Percentiles rank a stretch among this genome's conserved stretches.
phyloP scores from a whole-genome alignment of 2,329 filamentous ascomycete species.

The Purpureocillium takamizusanense region DNA sequence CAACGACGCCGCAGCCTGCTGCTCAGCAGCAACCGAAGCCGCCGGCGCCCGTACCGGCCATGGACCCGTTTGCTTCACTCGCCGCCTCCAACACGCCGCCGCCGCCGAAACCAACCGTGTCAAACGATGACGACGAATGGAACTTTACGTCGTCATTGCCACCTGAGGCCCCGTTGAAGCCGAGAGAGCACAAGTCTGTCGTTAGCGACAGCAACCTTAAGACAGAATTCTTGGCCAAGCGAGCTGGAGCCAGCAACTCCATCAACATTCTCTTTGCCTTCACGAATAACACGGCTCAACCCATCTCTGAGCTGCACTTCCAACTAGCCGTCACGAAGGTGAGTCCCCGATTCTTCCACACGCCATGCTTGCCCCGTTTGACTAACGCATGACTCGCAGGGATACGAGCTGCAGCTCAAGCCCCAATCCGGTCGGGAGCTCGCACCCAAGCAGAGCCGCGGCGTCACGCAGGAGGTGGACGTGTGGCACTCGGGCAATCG shows the following conservation, averaged over 20 bases:
- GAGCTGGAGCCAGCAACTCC: constrained; percentile 43
- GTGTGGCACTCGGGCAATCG: constrained; percentile 64
- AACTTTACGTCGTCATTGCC: constrained; percentile 84
- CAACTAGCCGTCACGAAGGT: constrained; percentile 93
- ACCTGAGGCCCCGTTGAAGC: constrained; percentile 39
- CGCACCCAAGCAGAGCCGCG: constrained; percentile 59
- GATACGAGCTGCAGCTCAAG: constrained; percentile 70
- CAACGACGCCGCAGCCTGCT: constrained; percentile 43
- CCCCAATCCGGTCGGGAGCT: constrained; percentile 78
- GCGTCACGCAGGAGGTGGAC: constrained; percentile 73
- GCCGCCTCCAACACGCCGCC: constrained; percentile 16
- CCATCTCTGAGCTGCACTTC: constrained; percentile 74
- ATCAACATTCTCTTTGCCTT: constrained; percentile 72
- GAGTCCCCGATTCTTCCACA: background rate
- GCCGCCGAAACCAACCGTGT: constrained; percentile 15
- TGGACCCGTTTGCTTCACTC: constrained; percentile 46
- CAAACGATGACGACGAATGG: constrained; percentile 81
- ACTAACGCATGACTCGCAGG: constrained; percentile 36
- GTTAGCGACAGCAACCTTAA: constrained; percentile 63
- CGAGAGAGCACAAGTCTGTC: constrained; percentile 52
- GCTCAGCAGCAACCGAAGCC: constrained; percentile 37
- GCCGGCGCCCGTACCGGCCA: constrained; percentile 27
- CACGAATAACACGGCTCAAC: constrained; percentile 66
- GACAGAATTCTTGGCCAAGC: constrained; percentile 63
- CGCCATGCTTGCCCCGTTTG: too few species aligned